A percentile compares a stretch with the other conserved stretches of the same genome.
These are phyloP conservation scores for Teratosphaeria destructans DNA, from an alignment of 2,329 filamentous ascomycete species.

Conservation along the genomic window DNA sequence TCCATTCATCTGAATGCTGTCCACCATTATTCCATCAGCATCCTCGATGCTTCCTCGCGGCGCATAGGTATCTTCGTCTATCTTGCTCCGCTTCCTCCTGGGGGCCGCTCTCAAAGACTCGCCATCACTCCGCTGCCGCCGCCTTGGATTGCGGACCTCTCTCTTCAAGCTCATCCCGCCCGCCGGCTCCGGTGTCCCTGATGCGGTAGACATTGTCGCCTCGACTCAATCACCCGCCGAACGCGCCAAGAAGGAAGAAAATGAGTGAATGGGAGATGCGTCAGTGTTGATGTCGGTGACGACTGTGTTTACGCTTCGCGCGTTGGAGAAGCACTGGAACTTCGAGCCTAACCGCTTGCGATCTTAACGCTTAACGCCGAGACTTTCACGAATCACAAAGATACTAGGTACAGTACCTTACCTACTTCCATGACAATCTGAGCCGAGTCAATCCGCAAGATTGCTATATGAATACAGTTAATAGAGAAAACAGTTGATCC, in stretches of 20 bases:
- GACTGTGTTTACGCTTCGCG: not conserved
- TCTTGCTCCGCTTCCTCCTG: slow-evolving; percentile 38
- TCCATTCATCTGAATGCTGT: slow-evolving; percentile 12
- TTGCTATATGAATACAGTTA: too few species aligned
- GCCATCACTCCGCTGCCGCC: slow-evolving; percentile 35
- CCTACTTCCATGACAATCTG: too few species aligned
- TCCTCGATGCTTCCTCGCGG: slow-evolving; percentile 11
- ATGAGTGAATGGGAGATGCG: not conserved
- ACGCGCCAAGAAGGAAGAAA: not conserved
- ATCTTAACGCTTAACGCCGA: not conserved
- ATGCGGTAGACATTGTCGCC: not conserved
- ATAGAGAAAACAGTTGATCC: not conserved
- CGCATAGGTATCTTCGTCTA: slow-evolving; percentile 33
- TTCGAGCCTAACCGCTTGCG: not conserved
- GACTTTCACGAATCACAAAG: not conserved
- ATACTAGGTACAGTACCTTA: too few species aligned
- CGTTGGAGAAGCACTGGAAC: not conserved
- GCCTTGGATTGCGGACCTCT: slow-evolving; percentile 34
- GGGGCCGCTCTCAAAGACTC: slow-evolving; percentile 33
- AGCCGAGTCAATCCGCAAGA: too few species aligned
- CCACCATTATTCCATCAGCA: slow-evolving; percentile 2
- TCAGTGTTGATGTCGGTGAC: not conserved
- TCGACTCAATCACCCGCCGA: not conserved
- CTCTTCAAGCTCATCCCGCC: slow-evolving; percentile 9
- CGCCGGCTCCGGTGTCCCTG: not conserved